Evolutionary conservation across 371 early-diverging fungal genomes (phyloP).

Genomic region (Lichtheimia hyalospora): DNA sequence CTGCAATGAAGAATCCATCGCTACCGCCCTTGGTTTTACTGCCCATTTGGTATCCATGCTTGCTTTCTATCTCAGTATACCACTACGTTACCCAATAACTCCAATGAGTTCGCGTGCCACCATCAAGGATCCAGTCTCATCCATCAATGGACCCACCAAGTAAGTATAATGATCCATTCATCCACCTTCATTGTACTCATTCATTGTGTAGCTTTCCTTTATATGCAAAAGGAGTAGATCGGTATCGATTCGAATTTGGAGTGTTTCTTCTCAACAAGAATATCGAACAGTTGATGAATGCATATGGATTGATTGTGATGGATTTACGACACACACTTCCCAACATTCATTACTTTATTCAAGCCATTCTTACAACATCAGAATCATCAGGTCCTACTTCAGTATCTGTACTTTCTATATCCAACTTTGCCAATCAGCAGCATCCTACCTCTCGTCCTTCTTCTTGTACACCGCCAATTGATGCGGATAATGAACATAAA

Average conservation of each 20-base stretch:
- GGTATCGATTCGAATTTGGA: slow-evolving; percentile 77
- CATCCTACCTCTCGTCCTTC: background rate
- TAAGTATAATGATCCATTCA: slow-evolving; percentile 21
- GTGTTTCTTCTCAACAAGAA: slow-evolving; percentile 86
- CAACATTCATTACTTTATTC: slow-evolving; percentile 70
- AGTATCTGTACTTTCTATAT: slow-evolving; percentile 49
- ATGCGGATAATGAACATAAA: no score
- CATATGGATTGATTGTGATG: slow-evolving; percentile 68
- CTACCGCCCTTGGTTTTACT: slow-evolving; percentile 75
- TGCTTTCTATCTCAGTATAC: slow-evolving; percentile 72
- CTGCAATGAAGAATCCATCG: slow-evolving; percentile 67
- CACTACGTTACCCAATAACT: slow-evolving; percentile 73
- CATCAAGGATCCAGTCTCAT: slow-evolving; percentile 67
- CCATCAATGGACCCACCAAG: slow-evolving; percentile 55
- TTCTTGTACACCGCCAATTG: background rate
- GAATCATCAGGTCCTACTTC: slow-evolving; percentile 41
- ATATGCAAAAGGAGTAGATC: slow-evolving; percentile 70
- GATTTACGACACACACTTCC: slow-evolving; percentile 80
- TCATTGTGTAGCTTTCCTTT: slow-evolving; percentile 68
- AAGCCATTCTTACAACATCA: slow-evolving; percentile 59
- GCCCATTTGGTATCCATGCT: slow-evolving; percentile 73
- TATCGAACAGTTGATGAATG: slow-evolving; percentile 84
- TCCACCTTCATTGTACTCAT: background rate
- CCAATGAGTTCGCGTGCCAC: slow-evolving; percentile 80
- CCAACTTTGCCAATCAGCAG: slow-evolving; percentile 33